A percentile compares a stretch with the other conserved stretches of the same genome.
These are phyloP conservation scores for Beta vulgaris DNA, from an alignment of 148 eudicot species.

Conservation along the genomic window DNA sequence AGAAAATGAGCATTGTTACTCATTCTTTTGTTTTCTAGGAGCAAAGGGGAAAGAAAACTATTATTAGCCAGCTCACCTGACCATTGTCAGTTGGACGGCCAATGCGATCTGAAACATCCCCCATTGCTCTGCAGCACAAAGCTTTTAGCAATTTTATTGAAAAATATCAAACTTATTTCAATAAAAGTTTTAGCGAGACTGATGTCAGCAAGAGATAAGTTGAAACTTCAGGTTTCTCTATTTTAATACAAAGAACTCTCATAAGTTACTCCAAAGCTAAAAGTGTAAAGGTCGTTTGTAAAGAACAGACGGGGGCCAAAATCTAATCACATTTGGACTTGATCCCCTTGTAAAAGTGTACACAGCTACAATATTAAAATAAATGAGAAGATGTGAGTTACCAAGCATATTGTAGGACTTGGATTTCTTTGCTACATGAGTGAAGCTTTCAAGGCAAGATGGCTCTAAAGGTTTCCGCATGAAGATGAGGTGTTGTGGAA, in stretches of 20 bases:
- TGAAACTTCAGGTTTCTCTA: neutral
- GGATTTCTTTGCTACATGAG: neutral
- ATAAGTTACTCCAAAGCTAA: neutral
- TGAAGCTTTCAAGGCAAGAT: neutral
- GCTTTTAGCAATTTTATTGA: neutral
- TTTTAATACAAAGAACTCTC: neutral
- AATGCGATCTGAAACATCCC: constrained; percentile 96
- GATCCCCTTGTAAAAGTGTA: neutral
- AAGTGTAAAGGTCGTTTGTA: no score
- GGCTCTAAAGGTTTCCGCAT: no score
- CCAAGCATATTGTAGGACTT: neutral
- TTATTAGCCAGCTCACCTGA: constrained; percentile 46
- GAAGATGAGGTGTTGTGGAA: no score
- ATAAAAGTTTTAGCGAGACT: neutral
- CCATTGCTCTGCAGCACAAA: constrained; percentile 75
- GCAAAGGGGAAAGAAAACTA: neutral
- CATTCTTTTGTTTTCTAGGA: neutral
- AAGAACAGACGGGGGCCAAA: no score
- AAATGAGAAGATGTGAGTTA: neutral
- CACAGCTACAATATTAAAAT: neutral
- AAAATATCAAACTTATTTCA: neutral
- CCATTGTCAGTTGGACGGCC: constrained; percentile 98
- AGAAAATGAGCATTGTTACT: neutral
- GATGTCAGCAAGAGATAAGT: neutral
- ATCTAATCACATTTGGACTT: neutral